Conservation (phyloP, 192 early-diverging fungal genomes). For the Linnemannia elongata region DNA sequence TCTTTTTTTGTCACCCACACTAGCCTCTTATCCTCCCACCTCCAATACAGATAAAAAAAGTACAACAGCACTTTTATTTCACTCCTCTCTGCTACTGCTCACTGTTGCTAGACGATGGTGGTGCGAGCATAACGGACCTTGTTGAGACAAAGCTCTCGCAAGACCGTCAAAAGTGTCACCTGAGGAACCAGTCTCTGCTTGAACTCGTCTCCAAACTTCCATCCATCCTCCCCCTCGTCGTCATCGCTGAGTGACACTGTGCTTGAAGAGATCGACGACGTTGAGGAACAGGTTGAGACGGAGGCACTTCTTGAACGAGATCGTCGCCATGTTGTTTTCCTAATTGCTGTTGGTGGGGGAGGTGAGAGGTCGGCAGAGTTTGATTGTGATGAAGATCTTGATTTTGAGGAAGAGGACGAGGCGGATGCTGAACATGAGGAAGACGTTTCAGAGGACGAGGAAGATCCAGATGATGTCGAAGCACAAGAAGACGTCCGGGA, state of each 20-base stretch:
- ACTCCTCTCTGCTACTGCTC: too few species aligned
- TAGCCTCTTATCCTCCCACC: too few species aligned
- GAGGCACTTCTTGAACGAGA: background rate
- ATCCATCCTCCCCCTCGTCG: constrained; percentile 17
- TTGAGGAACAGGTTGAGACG: background rate
- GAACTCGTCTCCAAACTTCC: constrained; percentile 39
- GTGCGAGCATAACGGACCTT: constrained; percentile 29
- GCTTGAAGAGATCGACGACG: background rate
- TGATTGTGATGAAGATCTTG: background rate
- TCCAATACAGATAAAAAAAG: too few species aligned
- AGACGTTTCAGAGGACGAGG: background rate
- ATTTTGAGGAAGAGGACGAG: background rate
- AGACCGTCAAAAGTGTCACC: constrained; percentile 14
- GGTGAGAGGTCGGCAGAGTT: background rate
- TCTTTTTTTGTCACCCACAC: too few species aligned
- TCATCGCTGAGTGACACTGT: background rate
- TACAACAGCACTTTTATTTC: too few species aligned
- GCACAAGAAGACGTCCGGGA: background rate
- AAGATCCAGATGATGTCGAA: background rate
- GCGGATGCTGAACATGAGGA: background rate
- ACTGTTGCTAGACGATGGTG: background rate
- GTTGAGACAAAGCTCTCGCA: constrained; percentile 33
- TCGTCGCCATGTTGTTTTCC: background rate
- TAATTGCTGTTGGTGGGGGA: background rate
- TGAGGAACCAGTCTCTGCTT: constrained; percentile 29